Conservation (phyloP, 1,284 basidiomycete genomes). For the Ustilago curta region DNA sequence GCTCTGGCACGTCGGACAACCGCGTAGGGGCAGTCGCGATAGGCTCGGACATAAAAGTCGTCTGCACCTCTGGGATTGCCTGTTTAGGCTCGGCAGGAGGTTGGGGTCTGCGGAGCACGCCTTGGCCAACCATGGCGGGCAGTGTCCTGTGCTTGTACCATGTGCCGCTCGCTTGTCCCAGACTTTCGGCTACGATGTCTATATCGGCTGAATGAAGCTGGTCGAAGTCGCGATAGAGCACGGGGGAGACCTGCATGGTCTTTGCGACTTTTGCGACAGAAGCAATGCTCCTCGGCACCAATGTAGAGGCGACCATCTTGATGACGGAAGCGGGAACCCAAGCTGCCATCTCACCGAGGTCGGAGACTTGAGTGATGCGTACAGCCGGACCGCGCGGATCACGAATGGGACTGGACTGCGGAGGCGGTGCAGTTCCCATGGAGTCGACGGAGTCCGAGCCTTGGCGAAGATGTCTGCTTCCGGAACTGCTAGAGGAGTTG, state of each 20-base stretch:
- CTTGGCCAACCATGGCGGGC: conserved; percentile 44
- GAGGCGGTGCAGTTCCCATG: neutral
- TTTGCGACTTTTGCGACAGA: conserved; percentile 56
- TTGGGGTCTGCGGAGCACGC: conserved; percentile 21
- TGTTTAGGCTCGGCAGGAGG: neutral
- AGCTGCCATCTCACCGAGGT: conserved; percentile 59
- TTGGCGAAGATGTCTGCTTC: conserved; percentile 20
- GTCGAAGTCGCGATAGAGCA: conserved; percentile 31
- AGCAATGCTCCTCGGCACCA: conserved; percentile 58
- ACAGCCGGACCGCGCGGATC: conserved; percentile 48
- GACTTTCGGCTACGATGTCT: conserved; percentile 10
- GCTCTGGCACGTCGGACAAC: conserved; percentile 26
- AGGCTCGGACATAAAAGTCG: neutral
- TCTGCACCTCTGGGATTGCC: neutral
- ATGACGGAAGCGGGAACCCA: conserved; percentile 62
- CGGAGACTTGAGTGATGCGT: conserved; percentile 58
- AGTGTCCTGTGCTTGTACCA: conserved; percentile 44
- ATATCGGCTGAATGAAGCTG: neutral
- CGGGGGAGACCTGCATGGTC: conserved; percentile 42
- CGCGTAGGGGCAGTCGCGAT: neutral
- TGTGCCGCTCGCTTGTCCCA: conserved; percentile 22
- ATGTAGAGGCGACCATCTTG: conserved; percentile 59
- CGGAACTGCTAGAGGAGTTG: conserved; percentile 29
- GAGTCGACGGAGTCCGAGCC: conserved; percentile 10
- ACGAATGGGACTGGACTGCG: conserved; percentile 8